Base-by-base conservation (phyloP, 306 rosid species). In the Fagus crenata region DNA sequence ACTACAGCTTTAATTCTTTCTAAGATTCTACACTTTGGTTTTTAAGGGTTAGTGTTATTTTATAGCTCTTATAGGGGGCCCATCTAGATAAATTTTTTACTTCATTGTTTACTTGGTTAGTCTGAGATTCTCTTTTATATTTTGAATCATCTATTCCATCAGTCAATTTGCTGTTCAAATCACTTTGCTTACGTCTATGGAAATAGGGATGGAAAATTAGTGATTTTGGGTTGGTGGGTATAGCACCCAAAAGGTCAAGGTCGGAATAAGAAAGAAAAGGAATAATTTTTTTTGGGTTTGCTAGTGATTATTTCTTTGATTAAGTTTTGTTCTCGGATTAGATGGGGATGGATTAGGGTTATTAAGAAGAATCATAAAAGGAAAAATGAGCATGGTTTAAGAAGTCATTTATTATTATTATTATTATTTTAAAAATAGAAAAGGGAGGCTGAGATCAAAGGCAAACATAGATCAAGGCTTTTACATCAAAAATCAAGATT, bases 211-310 rank as follows among this genome's bases (percentile, higher is more conserved):
- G 84, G 28, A 22, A 82, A 79, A 39, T 78, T 78, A 81, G 86
- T 76, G 90, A 83, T 46, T 46, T 77, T 81, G 76, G 77, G 84
- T 89, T 88, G 88, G 90, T 88, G 90, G 85, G 89, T 78, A 83
- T 77, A 76, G 89, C 89, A 85, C 86, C 84, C 72, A 75, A 78
- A 82, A 79, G 8, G 89, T 86, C 91, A 82, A 82, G 58, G 76
- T 89, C 86, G 79, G 78, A 83, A 81, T 75, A 77, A 80, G 81
- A 49, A 59, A 74, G 51, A 53, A 56, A 79, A 40, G 68, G 81
- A 79, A 80, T 56, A 86, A 83, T 72, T 64, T 85, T 82, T 72
- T 64, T 85, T 82, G 72, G 81, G 71, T 17, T 80, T 77, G 82
- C 73, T 69, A 37, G 78, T 83, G 82, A 86, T 84, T 69, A 84